Base-by-base conservation (phyloP, 202 grass and related monocot species). In the Digitaria exilis region DNA sequence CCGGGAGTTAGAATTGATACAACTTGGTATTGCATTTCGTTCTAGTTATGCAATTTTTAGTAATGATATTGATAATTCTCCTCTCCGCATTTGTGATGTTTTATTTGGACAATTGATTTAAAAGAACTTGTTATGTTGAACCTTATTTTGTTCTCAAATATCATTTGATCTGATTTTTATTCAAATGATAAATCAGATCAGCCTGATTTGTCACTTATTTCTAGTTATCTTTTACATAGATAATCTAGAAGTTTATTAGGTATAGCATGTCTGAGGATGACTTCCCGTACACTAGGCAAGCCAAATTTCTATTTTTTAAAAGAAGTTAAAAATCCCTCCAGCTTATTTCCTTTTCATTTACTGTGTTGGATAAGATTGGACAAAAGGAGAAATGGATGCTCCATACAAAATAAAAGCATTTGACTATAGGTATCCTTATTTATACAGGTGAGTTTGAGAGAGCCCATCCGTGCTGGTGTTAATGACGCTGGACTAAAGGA, bases 401-500 rank as follows among this genome's bases (percentile, higher is more conserved):
- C 63, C 48, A 28, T 44, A 15, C 30, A 69, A 5, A 32, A 58
- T n/a, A 41, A 4, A 84, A 84, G 73, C 4, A 55, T 29, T 35
- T 88, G 71, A 88, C 41, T 70, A 6, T 22, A 21, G 12, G 9
- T 76, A 62, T 56, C 31, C 24, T 88, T 34, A 64, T 66, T 82
- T 86, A 15, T 84, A 48, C 73, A 84, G 88, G 86, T 97, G 49
- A 97, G 95, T 79, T 88, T 97, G 57, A 94, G 86, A 91, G 92
- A 91, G 44, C 90, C 90, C 51, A 89, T 91, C 51, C 88, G 92
- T 28, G 70, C 75, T 80, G 95, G 95, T 69, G 69, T 95, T 43
- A 87, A 98, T 78, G 80, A 98, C 30, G 75, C 75, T 79, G 82
- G 83, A 55, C 73, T 98, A 32, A 93, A 90, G 89, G 86, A 98